These are phyloP conservation scores for Phylloporus sp. DNA, from an alignment of 768 basidiomycete genomes.

Conservation along the genomic window DNA sequence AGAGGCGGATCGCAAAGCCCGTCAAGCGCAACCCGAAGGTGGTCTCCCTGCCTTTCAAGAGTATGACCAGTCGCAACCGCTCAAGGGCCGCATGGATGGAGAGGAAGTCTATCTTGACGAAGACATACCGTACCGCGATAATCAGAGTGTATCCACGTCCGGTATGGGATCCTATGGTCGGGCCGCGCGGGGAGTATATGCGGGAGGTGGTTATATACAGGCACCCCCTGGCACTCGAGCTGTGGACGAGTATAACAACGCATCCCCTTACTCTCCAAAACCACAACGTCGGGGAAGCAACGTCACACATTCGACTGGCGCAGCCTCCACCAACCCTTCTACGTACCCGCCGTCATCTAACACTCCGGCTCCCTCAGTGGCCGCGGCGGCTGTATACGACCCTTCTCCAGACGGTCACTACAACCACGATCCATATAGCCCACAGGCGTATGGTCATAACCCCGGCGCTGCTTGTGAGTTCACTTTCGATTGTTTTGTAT, in stretches of 20 bases:
- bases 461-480: slow-evolving; percentile 52
- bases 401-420: slow-evolving; percentile 18
- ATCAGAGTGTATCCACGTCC: slow-evolving; percentile 21
- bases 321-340: slow-evolving; percentile 40
- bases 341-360: slow-evolving; percentile 31
- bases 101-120: slow-evolving; percentile 58
- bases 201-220: slow-evolving; percentile 61
- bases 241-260: slow-evolving; percentile 70
- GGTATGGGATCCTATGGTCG: slow-evolving; percentile 31
- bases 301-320: slow-evolving; percentile 39
- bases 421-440: slow-evolving; percentile 26
- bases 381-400: slow-evolving; percentile 17
- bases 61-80: slow-evolving; percentile 55
- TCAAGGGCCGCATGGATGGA: slow-evolving; percentile 56
- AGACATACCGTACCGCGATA: slow-evolving; percentile 34
- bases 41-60: slow-evolving; percentile 78
- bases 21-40: slow-evolving; percentile 52
- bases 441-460: slow-evolving; percentile 48
- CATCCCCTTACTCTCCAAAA: slow-evolving; percentile 43
- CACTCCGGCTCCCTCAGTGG: slow-evolving; percentile 16
- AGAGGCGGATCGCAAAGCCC: slow-evolving; percentile 78
- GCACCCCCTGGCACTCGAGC: slow-evolving; percentile 63
- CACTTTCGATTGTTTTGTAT: background rate
- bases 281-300: slow-evolving; percentile 40
- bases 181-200: slow-evolving; percentile 32